Evolutionary conservation across 148 eudicot genomes (phyloP).

Genomic region (Vaccinium myrtillus): DNA sequence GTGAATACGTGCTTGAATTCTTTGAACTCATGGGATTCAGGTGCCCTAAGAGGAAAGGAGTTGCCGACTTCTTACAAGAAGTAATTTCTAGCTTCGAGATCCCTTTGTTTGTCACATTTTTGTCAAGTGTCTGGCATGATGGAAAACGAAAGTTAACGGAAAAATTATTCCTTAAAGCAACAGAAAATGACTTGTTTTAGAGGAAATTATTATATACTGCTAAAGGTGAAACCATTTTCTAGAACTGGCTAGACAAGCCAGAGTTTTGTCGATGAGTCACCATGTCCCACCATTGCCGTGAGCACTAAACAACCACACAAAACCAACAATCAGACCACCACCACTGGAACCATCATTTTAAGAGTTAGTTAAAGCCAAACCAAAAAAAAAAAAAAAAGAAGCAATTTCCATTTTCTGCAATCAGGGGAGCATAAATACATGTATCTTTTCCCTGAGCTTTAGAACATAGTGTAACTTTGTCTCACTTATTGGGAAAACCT

Average conservation of each 20-base stretch:
- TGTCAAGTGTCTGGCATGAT: neutral
- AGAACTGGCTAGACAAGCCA: neutral
- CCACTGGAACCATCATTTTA: neutral
- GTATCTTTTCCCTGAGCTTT: neutral
- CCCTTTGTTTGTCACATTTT: neutral
- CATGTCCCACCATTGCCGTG: neutral
- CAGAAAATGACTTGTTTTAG: neutral
- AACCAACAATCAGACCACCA: neutral
- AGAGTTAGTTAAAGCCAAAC: neutral
- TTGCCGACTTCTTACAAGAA: conserved; percentile 90
- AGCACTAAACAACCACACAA: neutral
- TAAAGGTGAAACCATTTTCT: neutral
- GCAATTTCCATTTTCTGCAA: neutral
- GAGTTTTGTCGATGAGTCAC: neutral
- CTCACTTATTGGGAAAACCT: neutral
- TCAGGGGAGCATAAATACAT: neutral
- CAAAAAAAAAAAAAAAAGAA: no score
- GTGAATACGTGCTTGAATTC: conserved; percentile 75
- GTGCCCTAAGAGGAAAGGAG: conserved; percentile 91
- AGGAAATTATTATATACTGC: no score
- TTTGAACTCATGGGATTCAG: conserved; percentile 82
- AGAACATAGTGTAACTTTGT: neutral
- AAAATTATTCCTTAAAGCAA: neutral
- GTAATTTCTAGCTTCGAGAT: conserved; percentile 27
- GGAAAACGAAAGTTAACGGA: neutral